Conservation (phyloP, 257 asterid genomes). For the Vinca minor region DNA sequence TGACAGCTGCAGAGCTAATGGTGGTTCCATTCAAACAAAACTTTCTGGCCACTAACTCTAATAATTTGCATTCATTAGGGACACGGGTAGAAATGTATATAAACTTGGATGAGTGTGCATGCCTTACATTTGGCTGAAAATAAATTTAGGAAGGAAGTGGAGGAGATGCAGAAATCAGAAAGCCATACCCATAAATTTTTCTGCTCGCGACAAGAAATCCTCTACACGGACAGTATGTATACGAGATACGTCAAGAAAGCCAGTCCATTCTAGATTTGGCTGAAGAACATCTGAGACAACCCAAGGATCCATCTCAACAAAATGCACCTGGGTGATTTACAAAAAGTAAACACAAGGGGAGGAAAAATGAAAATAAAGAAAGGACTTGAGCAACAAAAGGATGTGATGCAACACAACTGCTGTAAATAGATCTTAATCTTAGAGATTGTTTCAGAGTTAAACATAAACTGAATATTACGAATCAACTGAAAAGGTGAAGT, state of each 20-base stretch:
- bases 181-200: constrained; percentile 50
- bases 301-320: constrained; percentile 99
- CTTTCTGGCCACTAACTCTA: not conserved
- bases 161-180: constrained; percentile 10
- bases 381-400: not conserved
- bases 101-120: not conserved
- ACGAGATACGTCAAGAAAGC: constrained; percentile 64
- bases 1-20: not conserved
- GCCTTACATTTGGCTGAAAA: not conserved
- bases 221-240: constrained; percentile 77
- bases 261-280: constrained; percentile 81
- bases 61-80: not conserved
- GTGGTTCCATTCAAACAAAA: not conserved
- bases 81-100: not conserved
- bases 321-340: constrained; percentile 56
- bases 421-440: constrained; percentile 5
- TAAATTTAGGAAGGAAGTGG: not conserved
- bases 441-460: constrained; percentile 3
- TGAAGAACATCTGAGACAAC: constrained; percentile 75
- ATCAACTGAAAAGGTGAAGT: not conserved
- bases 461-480: too few species aligned
- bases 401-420: not conserved
- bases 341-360: constrained; percentile 8
- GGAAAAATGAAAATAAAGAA: constrained; percentile 9
- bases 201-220: constrained; percentile 63